Evolutionary conservation across 1,139 yeast species (phyloP).

Genomic region (Ogataea hybrid): DNA sequence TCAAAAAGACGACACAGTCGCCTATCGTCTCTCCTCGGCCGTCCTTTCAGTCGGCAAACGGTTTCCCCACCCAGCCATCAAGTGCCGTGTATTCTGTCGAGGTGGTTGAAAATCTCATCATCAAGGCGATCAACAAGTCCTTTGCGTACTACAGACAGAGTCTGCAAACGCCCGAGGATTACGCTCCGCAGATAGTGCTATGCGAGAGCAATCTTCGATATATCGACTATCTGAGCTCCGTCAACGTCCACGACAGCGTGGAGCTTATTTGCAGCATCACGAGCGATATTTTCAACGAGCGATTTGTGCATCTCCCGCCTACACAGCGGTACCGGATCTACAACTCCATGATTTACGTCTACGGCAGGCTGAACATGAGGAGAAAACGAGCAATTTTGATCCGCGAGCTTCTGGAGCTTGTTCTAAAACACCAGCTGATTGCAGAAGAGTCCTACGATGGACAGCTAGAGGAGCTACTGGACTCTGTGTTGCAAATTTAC

Average conservation of each 20-base stretch:
- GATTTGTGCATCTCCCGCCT: slow-evolving; percentile 42
- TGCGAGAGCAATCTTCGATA: slow-evolving; percentile 70
- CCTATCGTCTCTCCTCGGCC: slow-evolving; percentile 45
- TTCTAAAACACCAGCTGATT: slow-evolving; percentile 15
- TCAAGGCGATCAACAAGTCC: slow-evolving; percentile 47
- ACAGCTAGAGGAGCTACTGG: slow-evolving; percentile 19
- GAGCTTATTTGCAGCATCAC: slow-evolving; percentile 32
- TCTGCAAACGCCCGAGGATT: slow-evolving; percentile 61
- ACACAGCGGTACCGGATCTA: slow-evolving; percentile 61
- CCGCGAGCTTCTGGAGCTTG: slow-evolving; percentile 38
- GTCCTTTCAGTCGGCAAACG: slow-evolving; percentile 33
- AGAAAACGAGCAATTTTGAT: slow-evolving; percentile 73
- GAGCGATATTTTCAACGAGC: slow-evolving; percentile 36
- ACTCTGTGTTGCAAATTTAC: slow-evolving; percentile 21
- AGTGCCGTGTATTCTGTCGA: slow-evolving; percentile 19
- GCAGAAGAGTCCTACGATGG: slow-evolving; percentile 12
- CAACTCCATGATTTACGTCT: slow-evolving; percentile 64
- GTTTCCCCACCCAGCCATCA: slow-evolving; percentile 9
- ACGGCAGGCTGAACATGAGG: slow-evolving; percentile 55
- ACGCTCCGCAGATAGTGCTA: slow-evolving; percentile 79
- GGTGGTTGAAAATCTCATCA: slow-evolving; percentile 46
- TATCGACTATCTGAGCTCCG: slow-evolving; percentile 56
- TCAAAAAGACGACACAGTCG: slow-evolving; percentile 16
- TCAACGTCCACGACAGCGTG: slow-evolving; percentile 45
- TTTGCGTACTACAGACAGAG: slow-evolving; percentile 60